Evolutionary conservation across 805 yeast genomes (phyloP).

Genomic region (Yamadazyma kitorensis): DNA sequence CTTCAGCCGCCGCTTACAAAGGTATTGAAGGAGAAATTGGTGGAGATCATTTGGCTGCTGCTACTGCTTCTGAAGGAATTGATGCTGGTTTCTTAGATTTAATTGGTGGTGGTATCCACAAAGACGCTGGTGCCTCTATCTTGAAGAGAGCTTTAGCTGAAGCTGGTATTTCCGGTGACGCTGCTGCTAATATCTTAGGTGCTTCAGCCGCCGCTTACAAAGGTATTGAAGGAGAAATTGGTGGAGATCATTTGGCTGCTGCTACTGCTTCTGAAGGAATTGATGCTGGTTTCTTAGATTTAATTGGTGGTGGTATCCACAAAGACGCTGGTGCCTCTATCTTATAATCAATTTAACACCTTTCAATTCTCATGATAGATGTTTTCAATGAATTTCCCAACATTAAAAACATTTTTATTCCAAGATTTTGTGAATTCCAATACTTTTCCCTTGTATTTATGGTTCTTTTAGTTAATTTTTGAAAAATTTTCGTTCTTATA

Average conservation of each 20-base stretch:
- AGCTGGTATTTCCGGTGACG: conserved; percentile 7
- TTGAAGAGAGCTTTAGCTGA: conserved; percentile 10
- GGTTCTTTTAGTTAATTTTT: no score
- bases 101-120: conserved; percentile 5
- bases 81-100: conserved; percentile 9
- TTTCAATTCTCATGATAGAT: no score
- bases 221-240: conserved; percentile 12
- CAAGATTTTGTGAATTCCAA: no score
- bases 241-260: conserved; percentile 15
- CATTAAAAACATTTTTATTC: no score
- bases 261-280: conserved; percentile 10
- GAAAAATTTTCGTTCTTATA: no score
- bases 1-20: conserved; percentile 9
- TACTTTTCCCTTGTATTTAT: no score
- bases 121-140: conserved; percentile 10
- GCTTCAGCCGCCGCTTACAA: conserved; percentile 9
- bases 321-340: conserved; percentile 10
- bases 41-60: conserved; percentile 15
- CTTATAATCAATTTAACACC: no score
- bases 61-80: conserved; percentile 9
- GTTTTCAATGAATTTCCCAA: no score
- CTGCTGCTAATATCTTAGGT: conserved; percentile 9
- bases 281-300: conserved; percentile 8
- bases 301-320: conserved; percentile 7
- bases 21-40: conserved; percentile 12